A percentile compares a stretch with the other conserved stretches of the same genome.
These are phyloP conservation scores for Colletotrichum horii DNA, from an alignment of 2,329 filamentous ascomycete genomes.

Conservation along the genomic window DNA sequence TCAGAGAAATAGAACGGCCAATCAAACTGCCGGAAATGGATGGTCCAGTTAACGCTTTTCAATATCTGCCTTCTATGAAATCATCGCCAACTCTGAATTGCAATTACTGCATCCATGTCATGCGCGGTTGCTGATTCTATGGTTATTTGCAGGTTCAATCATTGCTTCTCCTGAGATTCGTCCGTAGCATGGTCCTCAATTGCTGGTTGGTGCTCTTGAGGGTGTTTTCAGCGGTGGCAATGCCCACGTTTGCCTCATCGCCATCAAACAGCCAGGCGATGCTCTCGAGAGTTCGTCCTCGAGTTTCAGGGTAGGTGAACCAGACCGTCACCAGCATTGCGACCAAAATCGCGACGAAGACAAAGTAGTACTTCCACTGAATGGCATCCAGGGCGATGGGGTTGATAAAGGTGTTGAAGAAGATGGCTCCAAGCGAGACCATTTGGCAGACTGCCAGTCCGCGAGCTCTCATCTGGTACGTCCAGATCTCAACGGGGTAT, in stretches of 20 bases:
- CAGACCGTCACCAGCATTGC: constrained; percentile 1
- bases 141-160: not conserved
- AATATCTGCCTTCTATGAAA: not conserved
- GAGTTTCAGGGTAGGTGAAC: constrained; percentile 23
- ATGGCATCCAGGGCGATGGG: constrained; percentile 44
- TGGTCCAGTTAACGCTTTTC: not conserved
- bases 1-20: not conserved
- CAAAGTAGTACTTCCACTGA: constrained; percentile 48
- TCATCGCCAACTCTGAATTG: not conserved
- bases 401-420: constrained; percentile 50
- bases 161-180: not conserved
- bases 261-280: constrained; percentile 7
- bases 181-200: not conserved
- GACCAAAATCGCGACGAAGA: constrained; percentile 55
- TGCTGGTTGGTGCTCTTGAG: not conserved
- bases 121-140: rapidly evolving
- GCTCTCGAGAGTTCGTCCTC: constrained; percentile 20
- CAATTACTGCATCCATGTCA: not conserved
- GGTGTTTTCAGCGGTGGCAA: not conserved
- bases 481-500: constrained; percentile 32
- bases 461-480: constrained; percentile 21
- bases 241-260: not conserved
- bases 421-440: constrained; percentile 27
- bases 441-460: not conserved
- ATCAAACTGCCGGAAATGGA: no score